Conservation (phyloP, 2,329 filamentous ascomycete species). For the Magnaporthiopsis rhizophila region DNA sequence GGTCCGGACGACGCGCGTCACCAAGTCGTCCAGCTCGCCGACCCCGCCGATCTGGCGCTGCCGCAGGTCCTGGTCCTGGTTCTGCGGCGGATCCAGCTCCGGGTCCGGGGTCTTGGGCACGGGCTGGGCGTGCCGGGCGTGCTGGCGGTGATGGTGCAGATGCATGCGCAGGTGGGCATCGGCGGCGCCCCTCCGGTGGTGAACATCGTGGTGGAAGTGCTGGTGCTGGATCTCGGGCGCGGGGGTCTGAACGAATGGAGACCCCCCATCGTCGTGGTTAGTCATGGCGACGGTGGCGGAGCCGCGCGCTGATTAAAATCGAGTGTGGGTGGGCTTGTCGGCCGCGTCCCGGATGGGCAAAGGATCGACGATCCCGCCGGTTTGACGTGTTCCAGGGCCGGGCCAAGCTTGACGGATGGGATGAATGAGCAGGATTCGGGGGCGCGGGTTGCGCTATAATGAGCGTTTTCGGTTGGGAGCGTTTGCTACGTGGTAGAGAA, state of each 20-base stretch:
- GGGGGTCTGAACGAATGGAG: constrained; percentile 42
- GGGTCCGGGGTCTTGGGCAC: not conserved
- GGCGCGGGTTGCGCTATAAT: not conserved
- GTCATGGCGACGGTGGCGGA: constrained; percentile 36
- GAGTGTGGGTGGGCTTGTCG: constrained; percentile 12
- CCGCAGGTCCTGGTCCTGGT: constrained; percentile 16
- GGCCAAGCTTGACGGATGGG: not conserved
- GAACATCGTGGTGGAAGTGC: constrained; percentile 23
- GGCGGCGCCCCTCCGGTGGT: constrained; percentile 15
- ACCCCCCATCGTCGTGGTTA: constrained; percentile 31
- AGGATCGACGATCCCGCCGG: not conserved
- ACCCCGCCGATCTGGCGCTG: constrained; percentile 17
- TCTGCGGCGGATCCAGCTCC: constrained; percentile 5
- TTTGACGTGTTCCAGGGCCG: not conserved
- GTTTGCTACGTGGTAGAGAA: constrained; percentile 8
- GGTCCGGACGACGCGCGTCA: constrained; percentile 44
- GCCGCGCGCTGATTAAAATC: constrained; percentile 12
- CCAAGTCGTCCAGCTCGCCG: constrained; percentile 20
- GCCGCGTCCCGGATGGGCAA: not conserved
- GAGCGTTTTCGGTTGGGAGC: not conserved
- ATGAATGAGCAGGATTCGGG: not conserved
- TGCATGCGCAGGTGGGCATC: constrained; percentile 18
- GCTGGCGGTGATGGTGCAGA: constrained; percentile 5
- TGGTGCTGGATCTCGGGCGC: constrained; percentile 20
- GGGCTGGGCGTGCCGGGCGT: constrained; percentile 1